Evolutionary conservation across 768 basidiomycete genomes (phyloP).

Genomic region (Pholiota conissans): DNA sequence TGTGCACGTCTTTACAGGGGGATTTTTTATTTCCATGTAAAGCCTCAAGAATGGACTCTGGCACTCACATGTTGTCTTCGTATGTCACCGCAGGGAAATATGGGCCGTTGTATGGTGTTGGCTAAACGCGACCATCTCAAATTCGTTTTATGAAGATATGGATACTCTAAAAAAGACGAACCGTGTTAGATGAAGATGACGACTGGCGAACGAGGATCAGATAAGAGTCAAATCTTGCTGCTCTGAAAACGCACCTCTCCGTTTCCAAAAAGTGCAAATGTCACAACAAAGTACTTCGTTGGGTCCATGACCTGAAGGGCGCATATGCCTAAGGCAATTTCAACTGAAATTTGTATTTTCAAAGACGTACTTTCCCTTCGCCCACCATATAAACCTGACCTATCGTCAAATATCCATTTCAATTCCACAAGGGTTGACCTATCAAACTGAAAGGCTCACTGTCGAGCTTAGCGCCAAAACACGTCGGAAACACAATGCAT

Average conservation of each 20-base stretch:
- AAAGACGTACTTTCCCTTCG: conserved; percentile 40
- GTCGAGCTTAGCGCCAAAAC: conserved; percentile 53
- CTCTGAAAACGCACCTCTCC: conserved; percentile 62
- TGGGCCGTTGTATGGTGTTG: conserved; percentile 55
- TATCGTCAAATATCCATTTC: neutral
- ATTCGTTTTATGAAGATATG: neutral
- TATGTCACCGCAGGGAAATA: conserved; percentile 59
- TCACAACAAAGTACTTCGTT: conserved; percentile 51
- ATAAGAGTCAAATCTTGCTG: too few relatives aligned
- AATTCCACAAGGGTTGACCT: too few relatives aligned
- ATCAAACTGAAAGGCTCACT: conserved; percentile 30
- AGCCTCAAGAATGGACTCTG: too few relatives aligned
- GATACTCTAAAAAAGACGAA: conserved; percentile 17
- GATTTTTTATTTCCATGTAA: too few relatives aligned
- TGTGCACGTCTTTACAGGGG: conserved; percentile 64
- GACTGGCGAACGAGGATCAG: conserved; percentile 34
- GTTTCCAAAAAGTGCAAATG: conserved; percentile 57
- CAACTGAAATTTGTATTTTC: neutral
- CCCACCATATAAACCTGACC: conserved; percentile 46
- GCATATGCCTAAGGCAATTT: neutral
- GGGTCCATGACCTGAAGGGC: conserved; percentile 45
- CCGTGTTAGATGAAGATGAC: conserved; percentile 63
- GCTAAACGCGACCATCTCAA: conserved; percentile 24
- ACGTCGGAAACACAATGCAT: conserved; percentile 59
- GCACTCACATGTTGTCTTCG: conserved; percentile 54